Base-by-base conservation (phyloP, 768 basidiomycete species). In the Russula griseocarnosa region DNA sequence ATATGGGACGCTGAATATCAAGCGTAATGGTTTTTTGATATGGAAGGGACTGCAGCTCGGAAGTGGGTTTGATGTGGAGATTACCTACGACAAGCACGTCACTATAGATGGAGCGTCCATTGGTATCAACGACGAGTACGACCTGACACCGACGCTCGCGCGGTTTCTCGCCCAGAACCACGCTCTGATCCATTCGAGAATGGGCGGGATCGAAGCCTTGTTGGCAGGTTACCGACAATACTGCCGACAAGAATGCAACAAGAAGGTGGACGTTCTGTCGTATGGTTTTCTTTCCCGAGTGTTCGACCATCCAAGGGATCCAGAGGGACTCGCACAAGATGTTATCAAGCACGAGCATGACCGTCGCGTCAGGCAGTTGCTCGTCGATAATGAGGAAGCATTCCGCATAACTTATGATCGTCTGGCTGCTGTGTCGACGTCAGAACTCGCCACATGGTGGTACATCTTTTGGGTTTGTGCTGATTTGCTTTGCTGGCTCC, bases 401-500 rank as follows among this genome's bases (percentile, higher is more conserved):
- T 79, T 90, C 51, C 72, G 69, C 58, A 76, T 77, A 24, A 78
- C 84, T 0, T 82, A 86, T 71, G 78, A 82, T 36, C 79, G 90
- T 42, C 76, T 85, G 60, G 66, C 73, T 11, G 76, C 76, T 22
- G 84, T 87, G 36, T 76, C 82, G 1, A 67, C 69, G 10, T 80
- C 81, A 1, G 77, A 80, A 66, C 71, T 83, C 1, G 74, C 81
- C 4, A 81, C 83, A 3, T 90, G 88, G 86, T 92, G 90, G 90
- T 90, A 86, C 68, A 77, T 90, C 14, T 84, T 88, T 67, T 91
- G 87, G 86, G 88, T 89, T 55, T 68, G 82, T 70, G 13, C 32
- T 20, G 18, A 26, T 53, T 11, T 51, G 20, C 36, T 32, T 5
- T n/a, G 6, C 18, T 22, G 3, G 5, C 16, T 26, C 22, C 26